Percentiles rank a stretch among this genome's conserved stretches.
Conservation (phyloP, 2,329 filamentous ascomycete genomes). For the Clarireedia homoeocarpa region DNA sequence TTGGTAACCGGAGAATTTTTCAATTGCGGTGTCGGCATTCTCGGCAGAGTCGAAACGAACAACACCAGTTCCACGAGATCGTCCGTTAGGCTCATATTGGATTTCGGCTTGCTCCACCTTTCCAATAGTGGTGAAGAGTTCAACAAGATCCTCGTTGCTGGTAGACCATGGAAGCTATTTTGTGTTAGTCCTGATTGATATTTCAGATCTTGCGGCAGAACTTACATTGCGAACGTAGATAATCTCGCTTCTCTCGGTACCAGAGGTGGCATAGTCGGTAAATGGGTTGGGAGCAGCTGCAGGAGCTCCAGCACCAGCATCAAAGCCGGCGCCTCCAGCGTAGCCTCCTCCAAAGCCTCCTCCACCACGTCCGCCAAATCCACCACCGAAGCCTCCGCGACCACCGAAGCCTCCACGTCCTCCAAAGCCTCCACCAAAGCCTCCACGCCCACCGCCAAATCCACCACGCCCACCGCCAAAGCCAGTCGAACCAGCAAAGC, state of each 20-base stretch:
- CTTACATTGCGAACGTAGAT: conserved; percentile 98
- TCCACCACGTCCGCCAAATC: conserved; percentile 32
- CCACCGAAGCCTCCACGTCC: conserved; percentile 52
- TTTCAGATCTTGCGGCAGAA: conserved; percentile 19
- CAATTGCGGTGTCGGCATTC: conserved; percentile 86
- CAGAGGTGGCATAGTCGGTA: conserved; percentile 84
- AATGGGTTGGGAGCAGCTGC: conserved; percentile 74
- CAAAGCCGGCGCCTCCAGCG: conserved; percentile 38
- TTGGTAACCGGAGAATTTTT: conserved; percentile 96
- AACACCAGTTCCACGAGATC: conserved; percentile 92
- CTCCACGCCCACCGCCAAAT: conserved; percentile 35
- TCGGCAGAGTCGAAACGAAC: conserved; percentile 80
- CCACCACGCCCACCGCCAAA: conserved; percentile 34
- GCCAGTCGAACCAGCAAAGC: conserved; percentile 63
- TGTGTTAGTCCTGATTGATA: conserved; percentile 12
- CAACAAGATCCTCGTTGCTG: conserved; percentile 93
- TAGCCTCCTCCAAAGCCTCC: conserved; percentile 44
- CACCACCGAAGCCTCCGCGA: conserved; percentile 46
- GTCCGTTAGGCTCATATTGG: conserved; percentile 93
- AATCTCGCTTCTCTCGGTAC: conserved; percentile 70
- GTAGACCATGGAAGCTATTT: conserved; percentile 94
- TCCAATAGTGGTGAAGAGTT: conserved; percentile 95
- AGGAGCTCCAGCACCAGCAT: conserved; percentile 33
- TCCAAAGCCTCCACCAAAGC: conserved; percentile 43
- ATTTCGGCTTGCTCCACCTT: conserved; percentile 99